These are phyloP conservation scores for Lolium perenne DNA, from an alignment of 176 grass and related monocot species.

Conservation along the genomic window DNA sequence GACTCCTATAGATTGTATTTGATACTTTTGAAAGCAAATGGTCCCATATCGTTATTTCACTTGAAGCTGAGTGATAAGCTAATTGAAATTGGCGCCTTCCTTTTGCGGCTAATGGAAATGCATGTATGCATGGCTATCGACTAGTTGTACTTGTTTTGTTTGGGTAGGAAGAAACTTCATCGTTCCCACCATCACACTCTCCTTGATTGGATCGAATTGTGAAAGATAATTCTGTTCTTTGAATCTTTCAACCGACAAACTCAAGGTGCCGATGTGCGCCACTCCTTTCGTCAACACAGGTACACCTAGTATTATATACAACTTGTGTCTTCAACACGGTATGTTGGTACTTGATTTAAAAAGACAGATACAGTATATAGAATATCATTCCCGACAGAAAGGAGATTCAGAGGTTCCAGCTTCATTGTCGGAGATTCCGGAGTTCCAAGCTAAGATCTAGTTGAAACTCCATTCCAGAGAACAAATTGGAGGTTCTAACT, in stretches of 20 bases:
- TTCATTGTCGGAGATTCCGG: neutral
- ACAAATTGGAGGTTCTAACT: neutral
- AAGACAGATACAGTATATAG: neutral
- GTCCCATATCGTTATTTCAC: neutral
- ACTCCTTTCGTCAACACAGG: neutral
- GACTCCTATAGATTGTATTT: neutral
- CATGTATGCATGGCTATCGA: neutral
- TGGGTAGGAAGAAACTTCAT: neutral
- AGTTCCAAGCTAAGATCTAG: neutral
- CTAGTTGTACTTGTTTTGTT: neutral
- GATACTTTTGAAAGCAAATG: neutral
- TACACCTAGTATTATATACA: neutral
- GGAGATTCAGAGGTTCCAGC: neutral
- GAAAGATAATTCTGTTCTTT: neutral
- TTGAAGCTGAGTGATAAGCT: neutral
- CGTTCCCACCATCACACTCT: conserved; percentile 2
- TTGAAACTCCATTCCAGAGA: neutral
- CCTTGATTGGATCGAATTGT: neutral
- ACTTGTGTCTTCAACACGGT: neutral
- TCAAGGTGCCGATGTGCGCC: neutral
- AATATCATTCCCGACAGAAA: neutral
- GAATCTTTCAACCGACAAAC: neutral
- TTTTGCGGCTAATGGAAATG: neutral
- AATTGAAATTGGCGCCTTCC: neutral
- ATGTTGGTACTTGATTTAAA: neutral